These are phyloP conservation scores for Calonectria fujianensis DNA, from an alignment of 2,329 filamentous ascomycete genomes.

Conservation along the genomic window DNA sequence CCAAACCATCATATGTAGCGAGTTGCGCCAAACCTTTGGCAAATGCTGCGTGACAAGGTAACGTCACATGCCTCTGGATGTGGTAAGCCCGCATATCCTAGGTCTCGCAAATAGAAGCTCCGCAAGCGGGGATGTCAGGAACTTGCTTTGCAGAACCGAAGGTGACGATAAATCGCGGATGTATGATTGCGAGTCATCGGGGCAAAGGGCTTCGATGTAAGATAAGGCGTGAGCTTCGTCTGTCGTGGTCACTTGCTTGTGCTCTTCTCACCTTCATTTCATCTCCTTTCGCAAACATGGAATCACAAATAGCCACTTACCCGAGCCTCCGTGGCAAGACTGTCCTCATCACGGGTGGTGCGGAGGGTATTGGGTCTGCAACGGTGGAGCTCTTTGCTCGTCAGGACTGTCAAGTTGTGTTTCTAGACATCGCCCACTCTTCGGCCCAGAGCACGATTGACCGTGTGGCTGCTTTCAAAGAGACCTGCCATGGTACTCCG, in stretches of 20 bases:
- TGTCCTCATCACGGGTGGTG: conserved; percentile 68
- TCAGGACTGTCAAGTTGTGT: conserved; percentile 66
- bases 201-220: neutral
- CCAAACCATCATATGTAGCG: too few species aligned
- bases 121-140: neutral
- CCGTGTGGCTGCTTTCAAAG: conserved; percentile 40
- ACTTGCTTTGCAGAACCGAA: neutral
- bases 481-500: conserved; percentile 37
- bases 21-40: too few species aligned
- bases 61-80: neutral
- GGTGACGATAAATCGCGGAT: neutral
- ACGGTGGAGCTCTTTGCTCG: conserved; percentile 66
- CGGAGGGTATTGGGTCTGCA: conserved; percentile 67
- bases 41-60: neutral
- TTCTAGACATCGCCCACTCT: conserved; percentile 63
- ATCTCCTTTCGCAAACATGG: neutral
- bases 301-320: conserved; percentile 58
- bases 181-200: neutral
- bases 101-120: neutral
- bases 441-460: conserved; percentile 55
- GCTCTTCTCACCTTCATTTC: too few species aligned
- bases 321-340: conserved; percentile 63
- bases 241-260: neutral
- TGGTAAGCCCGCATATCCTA: neutral
- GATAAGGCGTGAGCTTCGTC: neutral